phyloP scores from a whole-genome alignment of 2,329 filamentous ascomycete species.

The Teratosphaeria viscida region DNA sequence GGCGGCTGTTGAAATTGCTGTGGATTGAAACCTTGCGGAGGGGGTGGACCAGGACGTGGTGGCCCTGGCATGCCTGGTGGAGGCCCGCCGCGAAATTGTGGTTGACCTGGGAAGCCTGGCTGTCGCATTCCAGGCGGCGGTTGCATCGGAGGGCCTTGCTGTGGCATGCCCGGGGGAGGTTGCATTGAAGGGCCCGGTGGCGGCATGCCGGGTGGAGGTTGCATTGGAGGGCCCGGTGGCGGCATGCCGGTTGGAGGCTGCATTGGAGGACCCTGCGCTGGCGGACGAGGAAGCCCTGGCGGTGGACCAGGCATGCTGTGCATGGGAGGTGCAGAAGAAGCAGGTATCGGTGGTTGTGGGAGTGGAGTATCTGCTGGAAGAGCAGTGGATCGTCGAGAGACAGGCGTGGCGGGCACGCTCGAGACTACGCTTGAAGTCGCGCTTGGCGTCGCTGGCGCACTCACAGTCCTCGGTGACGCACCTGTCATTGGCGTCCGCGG shows the following conservation, averaged over 20 bases:
- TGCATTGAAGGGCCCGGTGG: not conserved
- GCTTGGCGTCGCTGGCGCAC: not conserved
- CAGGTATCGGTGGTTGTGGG: not conserved
- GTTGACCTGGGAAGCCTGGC: not conserved
- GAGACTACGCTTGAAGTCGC: not conserved
- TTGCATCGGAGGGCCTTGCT: not conserved
- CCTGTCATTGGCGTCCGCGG: not conserved
- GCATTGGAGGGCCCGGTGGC: not conserved
- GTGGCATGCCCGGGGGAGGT: not conserved
- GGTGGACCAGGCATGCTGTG: not conserved
- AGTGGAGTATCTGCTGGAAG: not conserved
- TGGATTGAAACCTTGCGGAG: not conserved
- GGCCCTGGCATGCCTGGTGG: not conserved
- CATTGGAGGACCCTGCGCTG: not conserved
- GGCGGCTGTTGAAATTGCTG: not conserved
- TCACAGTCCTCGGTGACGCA: not conserved
- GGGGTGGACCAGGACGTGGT: not conserved
- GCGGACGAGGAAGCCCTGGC: not conserved
- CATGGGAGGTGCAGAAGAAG: not conserved
- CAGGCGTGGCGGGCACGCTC: not conserved
- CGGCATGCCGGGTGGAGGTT: not conserved
- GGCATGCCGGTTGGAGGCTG: not conserved
- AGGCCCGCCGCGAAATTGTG: not conserved
- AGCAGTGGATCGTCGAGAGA: not conserved
- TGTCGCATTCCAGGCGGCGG: not conserved